Evolutionary conservation across 331 rosid genomes (phyloP).

Genomic region (Phaseolus coccineus): DNA sequence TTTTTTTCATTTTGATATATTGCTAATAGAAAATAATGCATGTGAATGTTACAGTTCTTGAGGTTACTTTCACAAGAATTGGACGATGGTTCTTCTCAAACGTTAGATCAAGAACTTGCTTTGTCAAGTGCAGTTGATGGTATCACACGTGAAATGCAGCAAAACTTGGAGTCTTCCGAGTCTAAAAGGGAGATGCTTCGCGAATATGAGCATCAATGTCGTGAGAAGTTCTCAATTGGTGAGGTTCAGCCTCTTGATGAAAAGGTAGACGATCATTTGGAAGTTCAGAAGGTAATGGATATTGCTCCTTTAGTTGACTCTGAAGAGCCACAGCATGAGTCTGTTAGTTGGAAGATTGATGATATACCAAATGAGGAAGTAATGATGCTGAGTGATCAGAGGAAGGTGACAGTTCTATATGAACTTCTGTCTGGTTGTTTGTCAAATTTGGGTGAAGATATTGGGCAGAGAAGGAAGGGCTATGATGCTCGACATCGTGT

Average conservation of each 20-base stretch:
- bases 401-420: conserved; percentile 83
- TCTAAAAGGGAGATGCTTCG: conserved; percentile 62
- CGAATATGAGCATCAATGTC: conserved; percentile 67
- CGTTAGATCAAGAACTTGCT: conserved; percentile 70
- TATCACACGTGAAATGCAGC: conserved; percentile 61
- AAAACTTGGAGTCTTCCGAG: conserved; percentile 46
- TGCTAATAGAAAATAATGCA: conserved; percentile 28
- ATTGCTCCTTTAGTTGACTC: conserved; percentile 39
- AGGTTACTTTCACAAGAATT: conserved; percentile 73
- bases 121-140: conserved; percentile 71
- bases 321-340: conserved; percentile 45
- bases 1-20: neutral
- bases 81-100: conserved; percentile 59
- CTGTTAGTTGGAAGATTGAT: conserved; percentile 42
- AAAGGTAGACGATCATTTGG: conserved; percentile 46
- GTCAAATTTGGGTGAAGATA: conserved; percentile 58
- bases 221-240: conserved; percentile 63
- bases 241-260: conserved; percentile 57
- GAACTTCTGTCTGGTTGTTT: conserved; percentile 87
- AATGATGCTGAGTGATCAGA: conserved; percentile 67
- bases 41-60: conserved; percentile 68
- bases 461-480: conserved; percentile 73
- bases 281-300: conserved; percentile 40
- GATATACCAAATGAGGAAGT: conserved; percentile 73
- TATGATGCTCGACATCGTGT: conserved; percentile 93